Percentiles rank a stretch among this genome's conserved stretches.
phyloP scores from a whole-genome alignment of 345 rosid species.

The Orychophragmus violaceus region DNA sequence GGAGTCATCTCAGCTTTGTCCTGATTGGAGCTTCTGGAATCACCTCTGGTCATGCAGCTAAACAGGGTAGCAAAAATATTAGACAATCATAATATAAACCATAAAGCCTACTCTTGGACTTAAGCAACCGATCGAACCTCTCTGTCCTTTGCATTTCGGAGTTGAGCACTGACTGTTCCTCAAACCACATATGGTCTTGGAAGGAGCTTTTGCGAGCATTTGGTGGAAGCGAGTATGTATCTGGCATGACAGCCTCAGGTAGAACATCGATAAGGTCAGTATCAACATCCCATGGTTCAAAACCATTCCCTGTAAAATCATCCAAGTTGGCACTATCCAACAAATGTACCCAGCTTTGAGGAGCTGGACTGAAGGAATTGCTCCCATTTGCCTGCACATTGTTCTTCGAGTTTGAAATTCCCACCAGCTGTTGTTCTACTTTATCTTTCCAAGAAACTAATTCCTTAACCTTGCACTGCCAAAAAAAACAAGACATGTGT shows the following conservation, averaged over 20 bases:
- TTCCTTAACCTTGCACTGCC: slow-evolving; percentile 57
- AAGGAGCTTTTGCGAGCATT: slow-evolving; percentile 39
- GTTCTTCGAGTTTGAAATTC: slow-evolving; percentile 49
- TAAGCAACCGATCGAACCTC: slow-evolving; percentile 36
- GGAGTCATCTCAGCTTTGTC: slow-evolving; percentile 60
- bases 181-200: slow-evolving; percentile 35
- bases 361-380: slow-evolving; percentile 43
- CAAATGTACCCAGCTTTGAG: slow-evolving; percentile 84
- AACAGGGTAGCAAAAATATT: background rate
- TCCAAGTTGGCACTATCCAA: slow-evolving; percentile 59
- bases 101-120: slow-evolving; percentile 1
- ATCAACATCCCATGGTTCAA: slow-evolving; percentile 52
- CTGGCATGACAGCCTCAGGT: slow-evolving; percentile 35
- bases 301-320: slow-evolving; percentile 49
- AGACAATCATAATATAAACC: background rate
- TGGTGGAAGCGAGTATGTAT: slow-evolving; percentile 36
- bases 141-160: slow-evolving; percentile 51
- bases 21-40: slow-evolving; percentile 41
- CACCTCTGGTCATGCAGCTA: slow-evolving; percentile 45
- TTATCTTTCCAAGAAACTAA: slow-evolving; percentile 56
- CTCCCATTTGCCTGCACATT: slow-evolving; percentile 50
- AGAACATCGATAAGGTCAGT: slow-evolving; percentile 38
- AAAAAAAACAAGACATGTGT: background rate
- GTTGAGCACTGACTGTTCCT: slow-evolving; percentile 48
- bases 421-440: slow-evolving; percentile 59